phyloP scores from a whole-genome alignment of 2,329 filamentous ascomycete genomes.

The Verticillium tricorpus region DNA sequence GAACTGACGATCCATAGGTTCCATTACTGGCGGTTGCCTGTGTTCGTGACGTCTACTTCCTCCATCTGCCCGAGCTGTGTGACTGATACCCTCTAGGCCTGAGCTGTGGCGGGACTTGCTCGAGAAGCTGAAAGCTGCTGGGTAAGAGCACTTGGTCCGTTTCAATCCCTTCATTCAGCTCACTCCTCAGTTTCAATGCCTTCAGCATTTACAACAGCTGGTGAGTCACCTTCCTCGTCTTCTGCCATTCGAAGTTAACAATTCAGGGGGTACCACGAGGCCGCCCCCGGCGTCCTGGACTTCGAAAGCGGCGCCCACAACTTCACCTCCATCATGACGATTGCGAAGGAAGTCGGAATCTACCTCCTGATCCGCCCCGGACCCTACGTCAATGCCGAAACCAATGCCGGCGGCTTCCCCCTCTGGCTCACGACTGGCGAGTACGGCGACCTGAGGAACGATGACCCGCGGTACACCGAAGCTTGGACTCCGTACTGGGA shows the following conservation, averaged over 20 bases:
- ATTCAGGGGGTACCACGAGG: slow-evolving; percentile 31
- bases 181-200: slow-evolving; percentile 30
- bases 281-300: slow-evolving; percentile 30
- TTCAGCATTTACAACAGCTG: slow-evolving; percentile 38
- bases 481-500: slow-evolving; percentile 52
- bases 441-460: slow-evolving; percentile 47
- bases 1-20: slow-evolving; percentile 21
- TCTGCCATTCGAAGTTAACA: background rate
- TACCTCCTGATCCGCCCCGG: slow-evolving; percentile 46
- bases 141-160: slow-evolving; percentile 16
- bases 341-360: slow-evolving; percentile 37
- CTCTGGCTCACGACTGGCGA: slow-evolving; percentile 59
- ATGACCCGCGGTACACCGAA: slow-evolving; percentile 46
- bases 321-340: slow-evolving; percentile 40
- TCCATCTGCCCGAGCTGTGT: background rate
- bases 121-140: slow-evolving; percentile 37
- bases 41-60: slow-evolving; percentile 19
- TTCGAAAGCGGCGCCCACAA: slow-evolving; percentile 34
- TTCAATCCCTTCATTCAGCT: background rate
- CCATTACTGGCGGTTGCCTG: slow-evolving; percentile 36
- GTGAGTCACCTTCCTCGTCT: background rate
- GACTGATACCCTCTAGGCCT: slow-evolving; percentile 13
- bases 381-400: slow-evolving; percentile 60
- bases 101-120: slow-evolving; percentile 36
- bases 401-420: slow-evolving; percentile 58